Percentiles rank a stretch among this genome's conserved stretches.
These are phyloP conservation scores for Ambispora gerdemannii DNA, from an alignment of 192 early-diverging fungal species.

Conservation along the genomic window DNA sequence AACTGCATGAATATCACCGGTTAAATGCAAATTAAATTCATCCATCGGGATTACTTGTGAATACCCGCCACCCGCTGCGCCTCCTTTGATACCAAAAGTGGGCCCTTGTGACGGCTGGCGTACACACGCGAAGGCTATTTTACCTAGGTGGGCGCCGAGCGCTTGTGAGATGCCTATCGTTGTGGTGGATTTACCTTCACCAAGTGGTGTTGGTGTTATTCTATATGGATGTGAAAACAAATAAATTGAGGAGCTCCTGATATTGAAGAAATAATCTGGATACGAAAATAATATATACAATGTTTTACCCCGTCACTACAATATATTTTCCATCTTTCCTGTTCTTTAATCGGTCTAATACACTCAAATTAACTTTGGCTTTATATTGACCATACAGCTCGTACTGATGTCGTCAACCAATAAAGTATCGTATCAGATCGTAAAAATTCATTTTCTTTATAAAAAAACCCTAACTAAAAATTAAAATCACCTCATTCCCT, in stretches of 20 bases:
- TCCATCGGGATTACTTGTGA: slow-evolving; percentile 99
- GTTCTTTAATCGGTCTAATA: slow-evolving; percentile 79
- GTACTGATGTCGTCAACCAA: slow-evolving; percentile 44
- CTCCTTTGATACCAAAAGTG: slow-evolving; percentile 99
- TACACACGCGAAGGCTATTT: slow-evolving; percentile 91
- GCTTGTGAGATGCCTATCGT: slow-evolving; percentile 94
- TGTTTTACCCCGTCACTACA: slow-evolving; percentile 87
- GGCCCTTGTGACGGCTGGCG: slow-evolving; percentile 99
- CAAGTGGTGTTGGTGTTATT: slow-evolving; percentile 97
- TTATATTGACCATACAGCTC: slow-evolving; percentile 87
- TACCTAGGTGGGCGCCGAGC: slow-evolving; percentile 88
- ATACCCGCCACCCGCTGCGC: slow-evolving; percentile 96
- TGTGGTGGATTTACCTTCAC: slow-evolving; percentile 98
- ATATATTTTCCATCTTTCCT: slow-evolving; percentile 85
- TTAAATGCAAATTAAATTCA: slow-evolving; percentile 98
- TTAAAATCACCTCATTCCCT: slow-evolving; percentile 54
- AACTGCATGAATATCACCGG: slow-evolving; percentile 98
- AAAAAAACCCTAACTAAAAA: background rate
- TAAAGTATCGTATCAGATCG: background rate
- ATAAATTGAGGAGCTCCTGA: background rate
- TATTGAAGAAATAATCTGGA: no score
- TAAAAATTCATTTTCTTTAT: background rate
- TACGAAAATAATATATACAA: no score
- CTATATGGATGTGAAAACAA: slow-evolving; percentile 33
- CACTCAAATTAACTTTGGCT: slow-evolving; percentile 83